A percentile compares a stretch with the other conserved stretches of the same genome.
Evolutionary conservation across 495 filamentous ascomycete species (phyloP).

Genomic region (Hypoxylon perforatum): DNA sequence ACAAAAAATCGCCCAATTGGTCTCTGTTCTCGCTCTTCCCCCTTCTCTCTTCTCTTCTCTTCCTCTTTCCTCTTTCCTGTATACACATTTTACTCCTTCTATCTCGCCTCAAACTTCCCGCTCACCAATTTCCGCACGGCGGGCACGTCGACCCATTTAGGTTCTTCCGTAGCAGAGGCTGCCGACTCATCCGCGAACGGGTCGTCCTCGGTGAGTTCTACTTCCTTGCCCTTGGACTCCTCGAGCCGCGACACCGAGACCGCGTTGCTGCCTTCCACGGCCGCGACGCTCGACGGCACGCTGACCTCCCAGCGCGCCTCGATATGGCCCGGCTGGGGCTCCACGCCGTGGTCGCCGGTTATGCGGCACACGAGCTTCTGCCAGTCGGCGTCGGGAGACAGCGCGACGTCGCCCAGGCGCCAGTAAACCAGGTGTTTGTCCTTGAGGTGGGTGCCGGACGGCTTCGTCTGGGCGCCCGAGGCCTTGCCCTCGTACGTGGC

Average conservation of each 20-base stretch:
- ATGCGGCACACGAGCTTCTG: conserved; percentile 85
- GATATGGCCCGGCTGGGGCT: conserved; percentile 78
- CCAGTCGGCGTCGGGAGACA: conserved; percentile 64
- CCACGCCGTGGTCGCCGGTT: conserved; percentile 73
- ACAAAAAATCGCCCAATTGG: conserved; percentile 15
- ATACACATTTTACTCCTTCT: neutral
- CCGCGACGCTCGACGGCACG: conserved; percentile 37
- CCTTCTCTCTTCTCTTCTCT: neutral
- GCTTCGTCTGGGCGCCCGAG: conserved; percentile 76
- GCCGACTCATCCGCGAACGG: conserved; percentile 57
- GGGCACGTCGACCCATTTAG: conserved; percentile 78
- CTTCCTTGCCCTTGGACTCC: conserved; percentile 56
- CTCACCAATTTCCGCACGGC: conserved; percentile 77
- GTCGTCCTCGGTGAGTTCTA: conserved; percentile 45
- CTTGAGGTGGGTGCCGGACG: conserved; percentile 81
- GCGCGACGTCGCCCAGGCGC: conserved; percentile 82
- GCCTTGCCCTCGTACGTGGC: conserved; percentile 80
- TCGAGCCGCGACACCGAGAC: conserved; percentile 68
- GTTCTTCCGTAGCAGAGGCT: conserved; percentile 53
- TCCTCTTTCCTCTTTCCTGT: neutral
- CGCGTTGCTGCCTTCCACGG: conserved; percentile 63
- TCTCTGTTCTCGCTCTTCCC: conserved; percentile 11
- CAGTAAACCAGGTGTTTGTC: conserved; percentile 90
- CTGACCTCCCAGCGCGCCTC: conserved; percentile 86
- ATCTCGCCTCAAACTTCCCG: conserved; percentile 78